Evolutionary conservation across 805 yeast species (phyloP).

Genomic region (Kodamaea sagamina): DNA sequence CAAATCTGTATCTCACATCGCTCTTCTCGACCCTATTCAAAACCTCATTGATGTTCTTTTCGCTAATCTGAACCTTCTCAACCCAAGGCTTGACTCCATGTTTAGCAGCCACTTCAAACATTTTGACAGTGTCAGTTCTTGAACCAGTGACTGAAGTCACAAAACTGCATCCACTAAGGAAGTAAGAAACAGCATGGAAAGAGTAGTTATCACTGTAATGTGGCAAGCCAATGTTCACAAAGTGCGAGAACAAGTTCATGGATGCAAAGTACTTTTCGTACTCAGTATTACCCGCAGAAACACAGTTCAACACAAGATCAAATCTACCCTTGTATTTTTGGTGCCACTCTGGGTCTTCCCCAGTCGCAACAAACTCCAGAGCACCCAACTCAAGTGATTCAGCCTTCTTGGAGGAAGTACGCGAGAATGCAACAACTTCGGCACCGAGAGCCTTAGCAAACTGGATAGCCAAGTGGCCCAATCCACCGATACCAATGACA

Average conservation of each 20-base stretch:
- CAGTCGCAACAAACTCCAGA: slow-evolving; percentile 54
- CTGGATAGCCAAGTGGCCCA: slow-evolving; percentile 62
- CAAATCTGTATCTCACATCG: slow-evolving; percentile 51
- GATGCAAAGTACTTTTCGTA: slow-evolving; percentile 22
- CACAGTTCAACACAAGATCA: slow-evolving; percentile 53
- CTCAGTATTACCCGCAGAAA: slow-evolving; percentile 32
- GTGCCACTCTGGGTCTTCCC: slow-evolving; percentile 36
- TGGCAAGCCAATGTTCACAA: slow-evolving; percentile 32
- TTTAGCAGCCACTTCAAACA: slow-evolving; percentile 40
- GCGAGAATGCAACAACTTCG: slow-evolving; percentile 58
- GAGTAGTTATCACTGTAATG: slow-evolving; percentile 22
- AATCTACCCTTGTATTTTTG: slow-evolving; percentile 27
- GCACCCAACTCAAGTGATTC: slow-evolving; percentile 59
- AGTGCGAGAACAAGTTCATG: slow-evolving; percentile 25
- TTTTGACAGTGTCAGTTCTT: slow-evolving; percentile 34
- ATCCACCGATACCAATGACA: slow-evolving; percentile 65
- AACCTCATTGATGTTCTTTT: slow-evolving; percentile 31
- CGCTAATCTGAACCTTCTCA: slow-evolving; percentile 38
- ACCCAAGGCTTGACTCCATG: slow-evolving; percentile 35
- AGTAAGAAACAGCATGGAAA: slow-evolving; percentile 24
- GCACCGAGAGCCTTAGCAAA: slow-evolving; percentile 66
- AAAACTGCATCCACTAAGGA: slow-evolving; percentile 28
- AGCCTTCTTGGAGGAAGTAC: slow-evolving; percentile 49
- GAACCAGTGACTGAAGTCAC: slow-evolving; percentile 36
- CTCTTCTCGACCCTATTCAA: slow-evolving; percentile 33